These are phyloP conservation scores for Claviceps quebecensis DNA, from an alignment of 2,329 filamentous ascomycete species.

Conservation along the genomic window DNA sequence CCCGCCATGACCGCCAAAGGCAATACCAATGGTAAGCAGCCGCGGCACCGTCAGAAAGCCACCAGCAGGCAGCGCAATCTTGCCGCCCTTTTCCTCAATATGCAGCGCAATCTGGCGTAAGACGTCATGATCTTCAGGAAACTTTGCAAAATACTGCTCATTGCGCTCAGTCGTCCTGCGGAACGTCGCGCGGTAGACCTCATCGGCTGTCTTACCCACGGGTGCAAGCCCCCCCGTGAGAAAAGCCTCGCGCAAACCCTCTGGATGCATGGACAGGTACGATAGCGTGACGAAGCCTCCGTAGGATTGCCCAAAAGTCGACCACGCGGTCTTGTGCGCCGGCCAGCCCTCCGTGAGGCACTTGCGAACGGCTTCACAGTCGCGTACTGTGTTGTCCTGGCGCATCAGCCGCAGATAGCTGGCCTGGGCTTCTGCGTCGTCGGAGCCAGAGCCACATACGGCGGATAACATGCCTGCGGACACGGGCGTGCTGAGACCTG, in stretches of 20 bases:
- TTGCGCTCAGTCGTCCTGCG: slow-evolving; percentile 59
- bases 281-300: slow-evolving; percentile 76
- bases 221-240: slow-evolving; percentile 74
- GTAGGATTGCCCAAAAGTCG: slow-evolving; percentile 79
- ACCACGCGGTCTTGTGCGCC: slow-evolving; percentile 62
- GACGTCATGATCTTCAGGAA: slow-evolving; percentile 58
- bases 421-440: slow-evolving; percentile 46
- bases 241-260: slow-evolving; percentile 70
- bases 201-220: slow-evolving; percentile 53
- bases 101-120: slow-evolving; percentile 54
- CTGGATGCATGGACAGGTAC: slow-evolving; percentile 69
- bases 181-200: slow-evolving; percentile 63
- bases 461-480: slow-evolving; percentile 54
- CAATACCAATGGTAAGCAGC: slow-evolving; percentile 64
- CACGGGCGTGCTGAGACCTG: slow-evolving; percentile 70
- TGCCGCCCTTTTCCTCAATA: slow-evolving; percentile 38
- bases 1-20: slow-evolving; percentile 67
- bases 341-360: slow-evolving; percentile 58
- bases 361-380: slow-evolving; percentile 73
- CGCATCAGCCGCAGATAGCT: slow-evolving; percentile 74
- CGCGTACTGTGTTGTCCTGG: slow-evolving; percentile 78
- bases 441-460: slow-evolving; percentile 3
- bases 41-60: slow-evolving; percentile 58
- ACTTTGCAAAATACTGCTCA: slow-evolving; percentile 68
- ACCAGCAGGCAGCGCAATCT: slow-evolving; percentile 53